Evolutionary conservation across 495 filamentous ascomycete species (phyloP).

Genomic region (Trypethelium eluteriae): DNA sequence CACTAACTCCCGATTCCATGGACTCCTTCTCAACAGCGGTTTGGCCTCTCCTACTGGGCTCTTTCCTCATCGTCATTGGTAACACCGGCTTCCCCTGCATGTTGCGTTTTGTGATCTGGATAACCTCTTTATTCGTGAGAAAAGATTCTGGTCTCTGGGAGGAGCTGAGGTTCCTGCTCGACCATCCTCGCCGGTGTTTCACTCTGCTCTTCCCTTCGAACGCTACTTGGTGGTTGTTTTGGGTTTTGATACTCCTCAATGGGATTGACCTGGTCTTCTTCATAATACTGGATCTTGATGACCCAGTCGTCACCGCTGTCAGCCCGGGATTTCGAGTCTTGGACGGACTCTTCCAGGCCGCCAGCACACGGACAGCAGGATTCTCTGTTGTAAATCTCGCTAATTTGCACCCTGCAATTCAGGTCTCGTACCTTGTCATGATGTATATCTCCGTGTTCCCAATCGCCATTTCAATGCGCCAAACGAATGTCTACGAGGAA

Average conservation of each 20-base stretch:
- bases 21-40: constrained; percentile 69
- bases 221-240: constrained; percentile 95
- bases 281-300: constrained; percentile 76
- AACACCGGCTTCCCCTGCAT: constrained; percentile 94
- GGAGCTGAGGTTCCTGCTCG: constrained; percentile 80
- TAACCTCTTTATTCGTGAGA: constrained; percentile 51
- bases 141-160: constrained; percentile 65
- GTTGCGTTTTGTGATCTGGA: constrained; percentile 84
- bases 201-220: constrained; percentile 81
- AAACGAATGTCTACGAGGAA: constrained; percentile 96
- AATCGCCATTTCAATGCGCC: constrained; percentile 85
- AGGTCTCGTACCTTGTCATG: constrained; percentile 94
- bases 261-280: constrained; percentile 79
- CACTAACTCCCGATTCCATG: constrained; percentile 89
- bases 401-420: constrained; percentile 76
- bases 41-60: constrained; percentile 65
- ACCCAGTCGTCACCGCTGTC: constrained; percentile 51
- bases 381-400: constrained; percentile 73
- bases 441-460: constrained; percentile 99
- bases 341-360: constrained; percentile 81
- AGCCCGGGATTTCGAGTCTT: constrained; percentile 65
- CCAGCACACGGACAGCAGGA: constrained; percentile 78
- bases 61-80: constrained; percentile 79
- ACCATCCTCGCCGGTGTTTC: constrained; percentile 92
- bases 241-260: constrained; percentile 74